Base-by-base conservation (phyloP, 257 asterid genomes). In the Solanum chilense region DNA sequence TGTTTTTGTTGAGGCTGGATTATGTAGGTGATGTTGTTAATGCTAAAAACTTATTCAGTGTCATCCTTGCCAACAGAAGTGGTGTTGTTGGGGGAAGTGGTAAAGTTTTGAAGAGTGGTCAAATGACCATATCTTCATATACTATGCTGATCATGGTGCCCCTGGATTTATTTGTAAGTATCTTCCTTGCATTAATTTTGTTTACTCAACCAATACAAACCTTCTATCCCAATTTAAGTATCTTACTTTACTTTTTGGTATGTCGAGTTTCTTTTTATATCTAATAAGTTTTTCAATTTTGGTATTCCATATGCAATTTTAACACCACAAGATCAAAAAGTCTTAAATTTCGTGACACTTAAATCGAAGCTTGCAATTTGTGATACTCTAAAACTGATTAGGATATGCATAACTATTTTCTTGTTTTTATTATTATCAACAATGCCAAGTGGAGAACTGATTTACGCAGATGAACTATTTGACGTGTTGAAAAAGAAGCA, bases 71-170 rank as follows among this genome's bases (percentile, higher is more conserved):
- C 5, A 56, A 97, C 91, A 95, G 91, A 93, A 75, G 92, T 86
- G 98, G 95, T 49, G 70, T 96, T 29, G 92, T 82, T 9, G 99
- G 99, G 45, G 99, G 99, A 33, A 97, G 98, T 14, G 98, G 99
- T 69, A 97, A 96, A 95, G 98, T 97, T 83, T 92, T 97, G 13
- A 92, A 97, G 66, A 97, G 99, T 70, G 96, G 98, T 82, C 98
- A 33, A 91, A 96, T 83, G 99, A 96, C 89, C 98, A 92, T 78
- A 94, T 97, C 81, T 97, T 97, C 89, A 73, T 97, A 64, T 97
- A 91, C 88, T 97, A 96, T 87, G 73, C 99, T 7, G 99, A 97
- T 89, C 99, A 96, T 85, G 99, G 99, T 66, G 98, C 98, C 71
- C 98, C 99, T 86, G 98, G 99, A 25, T 90, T 96, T 16, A 98